Base-by-base conservation (phyloP, 148 eudicot genomes). In the Vaccinium macrocarpon region DNA sequence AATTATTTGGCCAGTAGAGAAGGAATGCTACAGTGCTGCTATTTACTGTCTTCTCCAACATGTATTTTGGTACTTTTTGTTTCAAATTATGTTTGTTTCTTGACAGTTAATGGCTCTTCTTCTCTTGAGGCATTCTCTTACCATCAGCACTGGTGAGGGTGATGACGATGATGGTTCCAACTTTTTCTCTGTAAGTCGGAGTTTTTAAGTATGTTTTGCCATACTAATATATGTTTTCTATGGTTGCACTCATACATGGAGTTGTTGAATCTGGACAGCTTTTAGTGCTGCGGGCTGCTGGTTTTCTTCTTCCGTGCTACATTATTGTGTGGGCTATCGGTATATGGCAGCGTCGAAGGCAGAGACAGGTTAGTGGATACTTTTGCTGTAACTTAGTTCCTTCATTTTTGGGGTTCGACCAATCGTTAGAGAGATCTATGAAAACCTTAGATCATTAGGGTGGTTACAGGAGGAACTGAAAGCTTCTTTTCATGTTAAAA, bases 231-330 rank as follows among this genome's bases (percentile, higher is more conserved):
- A 59, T 62, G n/a, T 57, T 81, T 61, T 11, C 29, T 49, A 8
- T 82, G 19, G 50, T 84, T 49, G 19, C 76, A 71, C 70, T 81
- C 61, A 79, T 64, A 64, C 32, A 42, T 55, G 76, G 55, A 83
- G 14, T 48, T 51, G 83, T 80, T 86, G 57, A 38, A 50, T 35
- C 59, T 86, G 85, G 71, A 80, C 92, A 95, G 98, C 92, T 92
- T 85, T 93, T 95, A 91, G 88, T 95, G 89, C 92, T 95, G 68
- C 91, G 95, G 72, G 94, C 91, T 80, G 95, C 93, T 89, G 95
- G 95, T 38, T 95, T 95, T 87, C 94, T 95, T 88, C 90, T 95
- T 77, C 97, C 98, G 10, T 95, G 98, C 87, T 95, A 95, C 89
- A 89, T 95, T 77, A 91, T 95, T 94, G 92, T 91, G 51, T 95